Evolutionary conservation across 2,329 filamentous ascomycete species (phyloP).

Genomic region (Chaetomium olivaceum): DNA sequence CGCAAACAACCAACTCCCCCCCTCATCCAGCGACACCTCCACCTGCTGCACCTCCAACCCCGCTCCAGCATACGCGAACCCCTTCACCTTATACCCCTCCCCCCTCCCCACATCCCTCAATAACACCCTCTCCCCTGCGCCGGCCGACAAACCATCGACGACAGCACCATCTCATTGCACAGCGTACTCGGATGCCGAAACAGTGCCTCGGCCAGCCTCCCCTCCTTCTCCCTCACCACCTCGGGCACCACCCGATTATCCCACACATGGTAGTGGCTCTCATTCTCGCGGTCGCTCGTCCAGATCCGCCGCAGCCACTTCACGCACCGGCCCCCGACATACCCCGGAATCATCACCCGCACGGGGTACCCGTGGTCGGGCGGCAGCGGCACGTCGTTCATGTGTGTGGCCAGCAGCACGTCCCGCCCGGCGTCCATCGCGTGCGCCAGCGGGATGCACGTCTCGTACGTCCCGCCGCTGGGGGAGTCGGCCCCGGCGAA

Average conservation of each 20-base stretch:
- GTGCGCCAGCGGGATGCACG: slow-evolving; percentile 50
- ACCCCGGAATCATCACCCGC: slow-evolving; percentile 45
- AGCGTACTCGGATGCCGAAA: slow-evolving; percentile 51
- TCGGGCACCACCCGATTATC: slow-evolving; percentile 54
- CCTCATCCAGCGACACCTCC: slow-evolving; percentile 50
- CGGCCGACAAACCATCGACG: slow-evolving; percentile 49
- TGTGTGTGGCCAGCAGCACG: slow-evolving; percentile 50
- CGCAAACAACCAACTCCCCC: slow-evolving; percentile 45
- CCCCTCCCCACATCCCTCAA: slow-evolving; percentile 42
- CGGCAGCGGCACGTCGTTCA: slow-evolving; percentile 48
- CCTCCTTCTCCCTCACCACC: slow-evolving; percentile 51
- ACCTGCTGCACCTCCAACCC: slow-evolving; percentile 52
- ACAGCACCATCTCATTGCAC: slow-evolving; percentile 51
- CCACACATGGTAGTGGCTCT: slow-evolving; percentile 51
- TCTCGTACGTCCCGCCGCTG: slow-evolving; percentile 50
- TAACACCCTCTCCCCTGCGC: slow-evolving; percentile 47
- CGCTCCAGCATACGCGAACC: slow-evolving; percentile 52
- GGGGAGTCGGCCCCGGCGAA: slow-evolving; percentile 52
- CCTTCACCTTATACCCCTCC: slow-evolving; percentile 46
- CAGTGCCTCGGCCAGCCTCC: slow-evolving; percentile 48
- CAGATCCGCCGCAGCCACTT: slow-evolving; percentile 50
- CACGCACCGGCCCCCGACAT: slow-evolving; percentile 47
- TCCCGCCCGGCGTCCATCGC: slow-evolving; percentile 50
- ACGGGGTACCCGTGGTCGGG: slow-evolving; percentile 50
- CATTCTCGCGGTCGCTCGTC: slow-evolving; percentile 45